phyloP scores from a whole-genome alignment of 805 yeast genomes.

The Ogataea minuta region DNA sequence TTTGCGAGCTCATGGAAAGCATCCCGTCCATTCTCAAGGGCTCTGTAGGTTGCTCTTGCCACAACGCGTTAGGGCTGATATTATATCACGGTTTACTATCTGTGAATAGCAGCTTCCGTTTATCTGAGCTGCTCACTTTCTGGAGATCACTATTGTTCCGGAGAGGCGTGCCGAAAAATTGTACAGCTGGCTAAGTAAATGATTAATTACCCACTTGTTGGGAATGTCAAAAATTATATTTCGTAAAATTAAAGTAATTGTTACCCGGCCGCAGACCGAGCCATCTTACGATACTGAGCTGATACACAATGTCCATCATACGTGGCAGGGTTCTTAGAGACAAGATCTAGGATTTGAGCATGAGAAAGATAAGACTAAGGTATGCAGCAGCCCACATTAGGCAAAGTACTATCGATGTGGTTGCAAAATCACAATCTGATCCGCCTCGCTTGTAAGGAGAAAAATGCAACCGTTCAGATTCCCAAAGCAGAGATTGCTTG shows the following conservation, averaged over 20 bases:
- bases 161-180: neutral
- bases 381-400: no score
- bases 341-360: no score
- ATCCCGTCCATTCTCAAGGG: conserved; percentile 19
- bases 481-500: no score
- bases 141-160: neutral
- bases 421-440: no score
- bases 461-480: no score
- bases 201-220: conserved; percentile 5
- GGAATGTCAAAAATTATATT: conserved; percentile 5
- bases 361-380: no score
- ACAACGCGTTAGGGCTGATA: neutral
- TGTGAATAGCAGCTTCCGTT: no score
- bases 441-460: no score
- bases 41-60: neutral
- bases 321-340: no score
- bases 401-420: no score
- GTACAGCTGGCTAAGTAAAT: neutral
- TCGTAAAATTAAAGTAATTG: neutral
- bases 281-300: neutral
- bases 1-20: conserved; percentile 20
- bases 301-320: neutral
- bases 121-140: neutral
- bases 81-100: neutral
- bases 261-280: conserved; percentile 6